A percentile compares a stretch with the other conserved stretches of the same genome.
These are phyloP conservation scores for Lepraria neglecta DNA, from an alignment of 495 filamentous ascomycete species.

Conservation along the genomic window DNA sequence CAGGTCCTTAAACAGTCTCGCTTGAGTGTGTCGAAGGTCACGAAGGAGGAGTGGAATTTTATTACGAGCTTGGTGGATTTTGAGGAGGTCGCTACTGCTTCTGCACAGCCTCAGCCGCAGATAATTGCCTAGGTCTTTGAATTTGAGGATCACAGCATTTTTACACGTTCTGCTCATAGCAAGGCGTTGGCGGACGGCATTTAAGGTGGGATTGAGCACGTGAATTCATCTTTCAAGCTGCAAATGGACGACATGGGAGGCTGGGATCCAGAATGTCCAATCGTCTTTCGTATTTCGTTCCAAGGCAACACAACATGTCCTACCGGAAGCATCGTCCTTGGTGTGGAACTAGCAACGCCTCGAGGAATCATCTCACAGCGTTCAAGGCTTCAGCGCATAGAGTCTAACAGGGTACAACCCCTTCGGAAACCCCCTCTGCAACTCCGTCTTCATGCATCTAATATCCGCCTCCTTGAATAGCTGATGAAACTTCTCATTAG, in stretches of 20 bases:
- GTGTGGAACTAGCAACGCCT: not conserved
- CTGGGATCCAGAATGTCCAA: not conserved
- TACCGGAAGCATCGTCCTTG: not conserved
- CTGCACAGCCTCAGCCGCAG: constrained; percentile 8
- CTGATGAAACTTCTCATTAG: constrained; percentile 59
- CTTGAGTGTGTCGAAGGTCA: constrained; percentile 78
- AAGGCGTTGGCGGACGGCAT: not conserved
- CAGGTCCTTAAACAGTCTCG: constrained; percentile 73
- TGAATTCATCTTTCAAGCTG: no score
- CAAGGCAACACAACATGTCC: no score
- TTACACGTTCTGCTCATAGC: not conserved
- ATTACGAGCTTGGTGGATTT: constrained; percentile 54
- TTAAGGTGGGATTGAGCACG: no score
- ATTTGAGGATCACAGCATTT: not conserved
- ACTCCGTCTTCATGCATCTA: constrained; percentile 58
- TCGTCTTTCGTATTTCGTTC: not conserved
- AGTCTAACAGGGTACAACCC: constrained; percentile 62
- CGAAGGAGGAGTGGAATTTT: constrained; percentile 69
- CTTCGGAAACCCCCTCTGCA: constrained; percentile 68
- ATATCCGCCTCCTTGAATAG: constrained; percentile 68
- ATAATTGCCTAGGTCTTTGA: not conserved
- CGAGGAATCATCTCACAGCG: not conserved
- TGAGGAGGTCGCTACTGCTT: constrained; percentile 27
- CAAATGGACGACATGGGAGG: not conserved
- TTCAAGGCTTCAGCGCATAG: constrained; percentile 50